These are phyloP conservation scores for Punica granatum DNA, from an alignment of 345 rosid genomes.

Conservation along the genomic window DNA sequence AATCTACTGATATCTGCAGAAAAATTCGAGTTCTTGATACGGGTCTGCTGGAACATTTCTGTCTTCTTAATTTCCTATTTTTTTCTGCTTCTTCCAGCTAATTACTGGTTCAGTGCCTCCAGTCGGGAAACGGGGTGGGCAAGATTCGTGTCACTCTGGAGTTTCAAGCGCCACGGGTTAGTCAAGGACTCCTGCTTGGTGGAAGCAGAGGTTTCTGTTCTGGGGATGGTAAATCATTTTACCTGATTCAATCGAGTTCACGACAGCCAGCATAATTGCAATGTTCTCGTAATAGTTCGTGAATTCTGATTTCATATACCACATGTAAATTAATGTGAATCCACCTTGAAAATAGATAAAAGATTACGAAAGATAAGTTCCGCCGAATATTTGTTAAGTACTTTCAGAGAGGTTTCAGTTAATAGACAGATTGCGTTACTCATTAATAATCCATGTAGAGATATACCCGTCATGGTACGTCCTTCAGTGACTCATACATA, in stretches of 20 bases:
- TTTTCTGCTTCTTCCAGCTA: constrained; percentile 15
- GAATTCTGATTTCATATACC: no score
- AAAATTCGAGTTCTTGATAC: background rate
- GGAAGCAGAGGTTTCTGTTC: constrained; percentile 32
- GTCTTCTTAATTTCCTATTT: background rate
- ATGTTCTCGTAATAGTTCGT: no score
- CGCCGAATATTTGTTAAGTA: no score
- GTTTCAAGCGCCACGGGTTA: constrained; percentile 17
- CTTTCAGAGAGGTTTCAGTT: no score
- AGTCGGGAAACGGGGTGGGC: constrained; percentile 23
- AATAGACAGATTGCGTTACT: no score
- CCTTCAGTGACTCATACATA: no score
- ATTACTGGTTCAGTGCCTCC: constrained; percentile 25
- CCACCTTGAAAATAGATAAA: background rate
- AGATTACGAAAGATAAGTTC: background rate
- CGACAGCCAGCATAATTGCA: background rate
- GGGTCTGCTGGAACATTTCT: background rate
- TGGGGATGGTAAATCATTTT: constrained; percentile 17
- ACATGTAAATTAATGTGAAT: no score
- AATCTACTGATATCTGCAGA: background rate
- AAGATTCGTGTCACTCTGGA: constrained; percentile 16
- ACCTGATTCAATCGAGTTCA: background rate
- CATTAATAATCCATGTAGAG: no score
- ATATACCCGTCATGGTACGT: no score
- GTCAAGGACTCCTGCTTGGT: constrained; percentile 23